phyloP scores from a whole-genome alignment of 768 basidiomycete genomes.

The Rhizopogon sp. region DNA sequence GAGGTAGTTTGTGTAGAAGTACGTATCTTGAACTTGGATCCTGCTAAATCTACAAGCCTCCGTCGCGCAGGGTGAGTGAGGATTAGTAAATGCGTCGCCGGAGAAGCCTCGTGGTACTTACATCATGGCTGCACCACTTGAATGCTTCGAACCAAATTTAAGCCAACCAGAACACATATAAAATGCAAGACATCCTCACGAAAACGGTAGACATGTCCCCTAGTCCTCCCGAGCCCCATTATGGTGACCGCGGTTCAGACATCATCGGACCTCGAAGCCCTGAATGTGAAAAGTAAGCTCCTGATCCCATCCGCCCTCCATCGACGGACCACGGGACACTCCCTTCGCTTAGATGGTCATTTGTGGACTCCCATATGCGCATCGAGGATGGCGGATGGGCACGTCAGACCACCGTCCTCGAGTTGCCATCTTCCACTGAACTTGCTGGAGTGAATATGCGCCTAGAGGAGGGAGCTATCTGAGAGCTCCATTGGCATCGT shows the following conservation, averaged over 20 bases:
- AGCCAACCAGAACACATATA: constrained; percentile 10
- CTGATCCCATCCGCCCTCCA: constrained; percentile 44
- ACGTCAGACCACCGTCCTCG: constrained; percentile 42
- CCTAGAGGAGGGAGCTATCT: constrained; percentile 27
- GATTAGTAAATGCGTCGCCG: too few species aligned
- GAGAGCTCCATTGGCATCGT: constrained; percentile 31
- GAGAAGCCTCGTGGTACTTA: too few species aligned
- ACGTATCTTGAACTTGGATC: too few species aligned
- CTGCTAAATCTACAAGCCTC: too few species aligned
- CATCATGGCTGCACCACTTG: too few species aligned
- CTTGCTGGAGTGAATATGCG: constrained; percentile 28
- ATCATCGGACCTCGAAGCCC: constrained; percentile 50
- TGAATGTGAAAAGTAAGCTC: constrained; percentile 45
- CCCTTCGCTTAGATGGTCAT: constrained; percentile 42
- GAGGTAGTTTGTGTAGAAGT: too few species aligned
- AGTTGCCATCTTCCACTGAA: constrained; percentile 6
- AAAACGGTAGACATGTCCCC: constrained; percentile 2
- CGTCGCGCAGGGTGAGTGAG: too few species aligned
- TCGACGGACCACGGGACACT: constrained; percentile 44
- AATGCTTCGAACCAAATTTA: too few species aligned
- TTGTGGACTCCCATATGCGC: constrained; percentile 47
- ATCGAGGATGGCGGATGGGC: constrained; percentile 52
- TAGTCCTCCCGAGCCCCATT: constrained; percentile 30
- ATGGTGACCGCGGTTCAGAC: constrained; percentile 34
- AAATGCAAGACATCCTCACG: constrained; percentile 18